These are phyloP conservation scores for Irpex sp. DNA, from an alignment of 1,284 basidiomycete species.

Conservation along the genomic window DNA sequence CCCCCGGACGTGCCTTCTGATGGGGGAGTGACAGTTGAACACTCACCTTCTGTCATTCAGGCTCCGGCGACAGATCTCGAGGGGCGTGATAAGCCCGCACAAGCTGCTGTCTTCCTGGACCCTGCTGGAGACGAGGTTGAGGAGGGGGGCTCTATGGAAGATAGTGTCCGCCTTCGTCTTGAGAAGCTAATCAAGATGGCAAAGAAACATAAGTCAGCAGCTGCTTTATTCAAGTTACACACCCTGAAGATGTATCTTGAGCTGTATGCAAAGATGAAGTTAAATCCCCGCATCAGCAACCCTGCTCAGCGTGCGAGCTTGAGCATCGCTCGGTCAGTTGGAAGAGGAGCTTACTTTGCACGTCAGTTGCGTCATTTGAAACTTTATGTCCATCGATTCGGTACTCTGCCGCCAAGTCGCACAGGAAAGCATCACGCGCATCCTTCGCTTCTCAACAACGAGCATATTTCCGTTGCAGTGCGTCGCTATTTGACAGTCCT, in stretches of 20 bases:
- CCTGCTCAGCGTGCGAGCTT: slow-evolving; percentile 4
- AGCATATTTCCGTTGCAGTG: background rate
- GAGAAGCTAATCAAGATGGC: background rate
- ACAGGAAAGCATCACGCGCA: background rate
- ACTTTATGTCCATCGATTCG: slow-evolving; percentile 4
- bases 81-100: background rate
- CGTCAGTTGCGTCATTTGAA: slow-evolving; percentile 1
- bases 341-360: slow-evolving; percentile 3
- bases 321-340: background rate
- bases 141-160: background rate
- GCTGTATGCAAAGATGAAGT: background rate
- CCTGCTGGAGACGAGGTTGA: background rate
- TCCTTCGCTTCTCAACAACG: slow-evolving; percentile 1
- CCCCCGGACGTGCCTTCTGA: background rate
- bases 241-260: slow-evolving; percentile 1
- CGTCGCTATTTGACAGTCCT: background rate
- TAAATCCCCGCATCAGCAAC: background rate
- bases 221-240: background rate
- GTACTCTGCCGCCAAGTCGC: background rate
- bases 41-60: background rate
- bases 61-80: too few relatives aligned
- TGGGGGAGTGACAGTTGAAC: background rate
- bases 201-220: slow-evolving; percentile 1
- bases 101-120: background rate
- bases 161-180: background rate